Evolutionary conservation across 345 rosid species (phyloP).

Genomic region (Stellera chamaejasme): DNA sequence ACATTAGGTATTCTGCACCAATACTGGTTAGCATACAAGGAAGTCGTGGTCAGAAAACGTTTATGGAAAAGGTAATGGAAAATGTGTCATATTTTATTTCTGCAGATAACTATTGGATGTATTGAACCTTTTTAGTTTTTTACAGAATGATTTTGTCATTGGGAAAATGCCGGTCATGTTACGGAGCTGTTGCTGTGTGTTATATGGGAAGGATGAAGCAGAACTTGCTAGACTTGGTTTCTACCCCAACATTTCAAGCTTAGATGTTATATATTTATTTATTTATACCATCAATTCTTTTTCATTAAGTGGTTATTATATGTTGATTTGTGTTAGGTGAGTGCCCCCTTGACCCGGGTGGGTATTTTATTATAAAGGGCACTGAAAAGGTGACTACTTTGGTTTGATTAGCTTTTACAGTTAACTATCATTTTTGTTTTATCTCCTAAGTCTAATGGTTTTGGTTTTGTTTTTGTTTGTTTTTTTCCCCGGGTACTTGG

Average conservation of each 20-base stretch:
- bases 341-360: constrained; percentile 97
- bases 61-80: constrained; percentile 41
- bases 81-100: no score
- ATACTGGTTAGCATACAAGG: constrained; percentile 67
- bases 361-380: constrained; percentile 88
- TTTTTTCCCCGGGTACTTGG: no score
- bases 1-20: constrained; percentile 77
- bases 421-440: no score
- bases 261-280: no score
- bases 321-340: constrained; percentile 48
- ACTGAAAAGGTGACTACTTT: constrained; percentile 60
- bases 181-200: constrained; percentile 67
- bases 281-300: background rate
- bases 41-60: constrained; percentile 34
- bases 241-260: constrained; percentile 19
- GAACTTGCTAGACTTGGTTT: constrained; percentile 87
- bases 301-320: constrained; percentile 10
- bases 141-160: constrained; percentile 56
- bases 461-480: constrained; percentile 3
- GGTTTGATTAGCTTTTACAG: background rate
- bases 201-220: constrained; percentile 78
- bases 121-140: constrained; percentile 5
- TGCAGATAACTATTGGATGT: background rate
- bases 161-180: constrained; percentile 95
- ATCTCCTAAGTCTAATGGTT: background rate